Evolutionary conservation across 768 basidiomycete genomes (phyloP).

Genomic region (Tephrocybe sp.): DNA sequence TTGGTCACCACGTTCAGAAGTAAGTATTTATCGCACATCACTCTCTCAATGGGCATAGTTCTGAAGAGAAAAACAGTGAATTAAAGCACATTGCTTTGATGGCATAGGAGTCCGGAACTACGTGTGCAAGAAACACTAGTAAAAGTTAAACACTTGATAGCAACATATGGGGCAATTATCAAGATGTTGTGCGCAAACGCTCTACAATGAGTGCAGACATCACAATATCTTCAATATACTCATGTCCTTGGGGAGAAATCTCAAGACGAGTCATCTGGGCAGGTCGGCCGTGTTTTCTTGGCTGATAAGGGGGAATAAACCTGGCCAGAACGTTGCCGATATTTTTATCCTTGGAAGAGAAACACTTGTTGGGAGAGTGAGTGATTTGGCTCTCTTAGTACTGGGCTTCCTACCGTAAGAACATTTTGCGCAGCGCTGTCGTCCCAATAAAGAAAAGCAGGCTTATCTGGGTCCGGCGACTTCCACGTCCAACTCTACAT

Average conservation of each 20-base stretch:
- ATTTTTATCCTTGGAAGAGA: conserved; percentile 37
- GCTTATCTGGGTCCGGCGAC: conserved; percentile 24
- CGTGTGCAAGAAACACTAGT: too few relatives aligned
- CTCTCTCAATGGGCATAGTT: neutral
- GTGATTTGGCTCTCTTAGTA: neutral
- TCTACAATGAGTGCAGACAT: conserved; percentile 42
- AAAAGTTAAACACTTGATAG: too few relatives aligned
- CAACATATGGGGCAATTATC: too few relatives aligned
- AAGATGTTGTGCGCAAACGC: conserved; percentile 38
- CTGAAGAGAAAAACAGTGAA: conserved; percentile 48
- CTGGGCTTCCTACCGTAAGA: conserved; percentile 24
- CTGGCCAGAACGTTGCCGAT: conserved; percentile 33
- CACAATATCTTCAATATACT: conserved; percentile 41
- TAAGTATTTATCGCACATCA: conserved; percentile 35
- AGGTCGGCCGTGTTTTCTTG: conserved; percentile 34
- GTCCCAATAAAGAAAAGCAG: conserved; percentile 33
- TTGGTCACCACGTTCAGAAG: conserved; percentile 88
- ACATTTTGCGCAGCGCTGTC: conserved; percentile 30
- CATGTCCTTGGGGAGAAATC: conserved; percentile 38
- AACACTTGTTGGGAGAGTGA: conserved; percentile 29
- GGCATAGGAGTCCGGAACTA: conserved; percentile 12
- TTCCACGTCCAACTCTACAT: conserved; percentile 37
- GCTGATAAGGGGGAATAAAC: conserved; percentile 35
- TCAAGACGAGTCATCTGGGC: conserved; percentile 34
- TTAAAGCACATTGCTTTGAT: conserved; percentile 80